Conservation (phyloP, 2,329 filamentous ascomycete species). For the Hypoxylon sp. region DNA sequence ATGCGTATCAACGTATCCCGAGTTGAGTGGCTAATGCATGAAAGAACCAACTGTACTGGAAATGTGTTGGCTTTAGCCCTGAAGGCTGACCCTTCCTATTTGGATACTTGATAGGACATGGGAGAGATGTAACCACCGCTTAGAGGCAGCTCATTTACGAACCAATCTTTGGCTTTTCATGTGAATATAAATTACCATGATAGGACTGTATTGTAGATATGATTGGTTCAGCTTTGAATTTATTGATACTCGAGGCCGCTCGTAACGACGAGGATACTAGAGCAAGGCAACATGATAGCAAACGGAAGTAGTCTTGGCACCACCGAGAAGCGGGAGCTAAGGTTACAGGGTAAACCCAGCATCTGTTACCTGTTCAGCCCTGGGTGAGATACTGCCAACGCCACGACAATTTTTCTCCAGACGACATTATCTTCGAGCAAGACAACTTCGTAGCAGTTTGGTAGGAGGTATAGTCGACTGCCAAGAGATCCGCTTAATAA, state of each 20-base stretch:
- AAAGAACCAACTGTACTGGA: too few species aligned
- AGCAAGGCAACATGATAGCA: not conserved
- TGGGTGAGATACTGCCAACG: not conserved
- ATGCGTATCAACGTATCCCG: not conserved
- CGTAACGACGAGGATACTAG: not conserved
- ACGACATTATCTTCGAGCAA: not conserved
- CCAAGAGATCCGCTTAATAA: not conserved
- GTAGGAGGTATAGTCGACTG: too few species aligned
- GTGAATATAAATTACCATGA: not conserved
- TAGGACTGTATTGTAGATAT: not conserved
- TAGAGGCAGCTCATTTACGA: not conserved
- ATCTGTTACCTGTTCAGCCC: not conserved
- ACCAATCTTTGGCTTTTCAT: not conserved
- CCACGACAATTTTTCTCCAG: not conserved
- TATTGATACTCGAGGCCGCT: not conserved
- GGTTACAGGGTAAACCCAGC: not conserved
- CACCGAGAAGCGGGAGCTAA: not conserved
- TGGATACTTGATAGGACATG: too few species aligned
- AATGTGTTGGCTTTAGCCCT: too few species aligned
- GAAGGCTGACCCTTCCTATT: too few species aligned
- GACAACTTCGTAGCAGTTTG: too few species aligned
- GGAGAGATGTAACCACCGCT: not conserved
- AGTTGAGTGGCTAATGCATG: not conserved
- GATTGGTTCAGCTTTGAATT: not conserved
- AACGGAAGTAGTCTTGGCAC: not conserved